Conservation (phyloP, 176 grass and related monocot species). For the Lolium rigidum region DNA sequence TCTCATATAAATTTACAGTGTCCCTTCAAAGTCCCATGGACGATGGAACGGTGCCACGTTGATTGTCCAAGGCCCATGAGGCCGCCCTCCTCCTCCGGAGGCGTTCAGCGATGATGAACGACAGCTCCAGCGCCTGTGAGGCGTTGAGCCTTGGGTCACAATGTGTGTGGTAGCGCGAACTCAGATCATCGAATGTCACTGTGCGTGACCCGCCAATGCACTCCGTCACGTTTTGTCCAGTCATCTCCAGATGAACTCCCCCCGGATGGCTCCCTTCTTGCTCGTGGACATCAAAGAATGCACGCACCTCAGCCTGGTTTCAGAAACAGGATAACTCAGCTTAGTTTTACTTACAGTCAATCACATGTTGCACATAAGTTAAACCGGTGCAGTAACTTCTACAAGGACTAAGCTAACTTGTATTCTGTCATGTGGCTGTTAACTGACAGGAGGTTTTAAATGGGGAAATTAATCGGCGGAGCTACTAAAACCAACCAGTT, state of each 20-base stretch:
- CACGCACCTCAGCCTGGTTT: slow-evolving; percentile 77
- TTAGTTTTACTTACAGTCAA: slow-evolving; percentile 7
- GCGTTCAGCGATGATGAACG: slow-evolving; percentile 74
- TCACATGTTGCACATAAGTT: not conserved
- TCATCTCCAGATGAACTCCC: slow-evolving; percentile 88
- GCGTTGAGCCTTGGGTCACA: slow-evolving; percentile 88
- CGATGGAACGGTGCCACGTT: slow-evolving; percentile 39
- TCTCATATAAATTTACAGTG: slow-evolving; percentile 13
- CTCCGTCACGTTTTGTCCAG: slow-evolving; percentile 84
- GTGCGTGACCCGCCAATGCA: slow-evolving; percentile 77
- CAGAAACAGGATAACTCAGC: slow-evolving; percentile 1
- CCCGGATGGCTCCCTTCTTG: slow-evolving; percentile 86
- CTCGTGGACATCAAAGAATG: slow-evolving; percentile 81
- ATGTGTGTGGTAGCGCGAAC: slow-evolving; percentile 46
- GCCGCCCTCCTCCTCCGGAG: slow-evolving; percentile 77
- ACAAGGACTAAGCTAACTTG: not conserved
- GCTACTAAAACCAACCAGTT: slow-evolving; percentile 18
- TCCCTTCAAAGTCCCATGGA: slow-evolving; percentile 51
- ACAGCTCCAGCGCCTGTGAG: slow-evolving; percentile 88
- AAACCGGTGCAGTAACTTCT: not conserved
- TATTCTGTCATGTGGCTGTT: slow-evolving; percentile 21
- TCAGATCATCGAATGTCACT: slow-evolving; percentile 70
- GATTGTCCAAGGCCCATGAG: slow-evolving; percentile 44
- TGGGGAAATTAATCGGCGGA: not conserved
- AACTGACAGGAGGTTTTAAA: not conserved